Base-by-base conservation (phyloP, 1,139 yeast genomes). In the Yamadazyma aaseri region DNA sequence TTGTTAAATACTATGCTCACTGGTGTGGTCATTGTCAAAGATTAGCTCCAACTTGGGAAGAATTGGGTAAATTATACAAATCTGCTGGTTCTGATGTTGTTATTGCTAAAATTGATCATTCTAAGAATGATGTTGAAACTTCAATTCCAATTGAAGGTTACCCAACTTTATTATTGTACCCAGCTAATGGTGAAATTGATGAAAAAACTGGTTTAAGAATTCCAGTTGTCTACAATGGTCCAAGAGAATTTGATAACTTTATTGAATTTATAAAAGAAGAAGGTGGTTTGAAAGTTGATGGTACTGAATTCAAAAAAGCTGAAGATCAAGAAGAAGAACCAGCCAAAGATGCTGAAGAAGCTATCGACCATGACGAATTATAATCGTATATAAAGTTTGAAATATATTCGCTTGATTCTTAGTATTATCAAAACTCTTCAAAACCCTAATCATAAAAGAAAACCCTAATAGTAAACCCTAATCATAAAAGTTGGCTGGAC, bases 21-120 rank as follows among this genome's bases (percentile, higher is more conserved):
- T 92, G 98, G 98, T 90, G 98, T 72, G 97, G 97, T 33, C 97
- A 90, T 74, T 90, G 98, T 76, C 90, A 90, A 76, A 86, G 77
- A 65, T 75, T 90, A 64, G 96, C 96, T 39, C 98, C 98, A 56
- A 73, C 71, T 41, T 92, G 83, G 72, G 96, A 86, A 58, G 94
- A 87, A 59, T 76, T 92, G 50, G 97, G 89, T 38, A 80, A 68
- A 34, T 58, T 84, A 39, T 84, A 71, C 61, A 71, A 67, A 38
- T 65, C 73, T 35, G 76, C 76, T 48, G 55, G 65, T 30, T 63
- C 67, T 31, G 63, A 56, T 32, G 86, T 90, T 40, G 59, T 81
- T 32, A 69, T 92, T 55, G 97, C 96, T 49, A 80, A 90, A 64
- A 65, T 90, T 40, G 97, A 92, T 63, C 95, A 90, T 62, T 83